Evolutionary conservation across 495 filamentous ascomycete genomes (phyloP).

Genomic region (Thozetella sp.): DNA sequence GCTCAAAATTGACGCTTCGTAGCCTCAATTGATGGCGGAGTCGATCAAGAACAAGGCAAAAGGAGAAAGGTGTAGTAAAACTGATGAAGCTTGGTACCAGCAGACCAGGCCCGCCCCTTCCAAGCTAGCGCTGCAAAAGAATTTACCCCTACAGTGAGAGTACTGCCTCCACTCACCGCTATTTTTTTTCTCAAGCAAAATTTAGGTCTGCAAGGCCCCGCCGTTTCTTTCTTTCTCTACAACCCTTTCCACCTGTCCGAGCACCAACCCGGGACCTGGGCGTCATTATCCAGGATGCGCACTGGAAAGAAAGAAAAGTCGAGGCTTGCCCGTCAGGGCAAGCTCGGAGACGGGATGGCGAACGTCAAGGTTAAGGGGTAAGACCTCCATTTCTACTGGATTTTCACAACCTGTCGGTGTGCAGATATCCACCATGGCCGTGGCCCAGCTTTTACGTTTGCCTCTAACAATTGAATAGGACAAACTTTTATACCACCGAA

Average conservation of each 20-base stretch:
- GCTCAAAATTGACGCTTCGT: neutral
- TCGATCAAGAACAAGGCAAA: too few species aligned
- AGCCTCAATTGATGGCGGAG: neutral
- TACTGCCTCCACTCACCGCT: neutral
- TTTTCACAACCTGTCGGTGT: too few species aligned
- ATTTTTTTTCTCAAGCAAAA: neutral
- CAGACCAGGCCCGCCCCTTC: too few species aligned
- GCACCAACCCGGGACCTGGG: slow-evolving; percentile 8
- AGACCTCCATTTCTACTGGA: slow-evolving; percentile 78
- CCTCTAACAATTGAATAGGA: neutral
- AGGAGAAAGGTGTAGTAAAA: too few species aligned
- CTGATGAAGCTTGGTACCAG: too few species aligned
- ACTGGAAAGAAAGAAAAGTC: slow-evolving; percentile 90
- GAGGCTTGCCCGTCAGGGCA: slow-evolving; percentile 78
- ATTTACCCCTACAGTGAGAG: too few species aligned
- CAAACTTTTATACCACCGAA: slow-evolving; percentile 55
- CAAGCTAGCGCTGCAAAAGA: too few species aligned
- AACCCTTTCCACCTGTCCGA: neutral
- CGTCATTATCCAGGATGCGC: slow-evolving; percentile 64
- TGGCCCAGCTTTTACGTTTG: too few species aligned
- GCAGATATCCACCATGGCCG: too few species aligned
- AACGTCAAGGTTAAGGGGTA: slow-evolving; percentile 95
- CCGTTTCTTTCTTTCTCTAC: slow-evolving; percentile 9
- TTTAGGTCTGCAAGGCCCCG: slow-evolving; percentile 17
- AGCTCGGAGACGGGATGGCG: slow-evolving; percentile 78